These are phyloP conservation scores for Holtermanniella nyarrowii DNA, from an alignment of 768 basidiomycete genomes.

Conservation along the genomic window DNA sequence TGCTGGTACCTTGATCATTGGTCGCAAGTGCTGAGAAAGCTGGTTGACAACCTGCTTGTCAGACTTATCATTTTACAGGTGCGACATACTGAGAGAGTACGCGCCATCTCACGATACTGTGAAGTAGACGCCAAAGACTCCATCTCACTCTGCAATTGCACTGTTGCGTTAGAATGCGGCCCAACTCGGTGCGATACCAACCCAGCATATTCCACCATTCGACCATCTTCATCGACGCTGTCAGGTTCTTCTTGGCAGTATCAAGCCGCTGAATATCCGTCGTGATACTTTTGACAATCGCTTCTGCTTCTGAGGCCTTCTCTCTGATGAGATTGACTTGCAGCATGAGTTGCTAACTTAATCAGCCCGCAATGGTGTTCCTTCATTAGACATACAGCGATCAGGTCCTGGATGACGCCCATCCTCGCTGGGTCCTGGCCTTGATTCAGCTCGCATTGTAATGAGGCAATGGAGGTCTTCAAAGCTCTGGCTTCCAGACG, in stretches of 20 bases:
- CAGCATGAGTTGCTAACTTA: constrained; percentile 67
- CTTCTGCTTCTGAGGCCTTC: constrained; percentile 93
- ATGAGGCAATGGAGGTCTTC: constrained; percentile 58
- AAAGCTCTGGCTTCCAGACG: constrained; percentile 59
- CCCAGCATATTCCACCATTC: constrained; percentile 91
- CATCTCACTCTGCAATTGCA: constrained; percentile 69
- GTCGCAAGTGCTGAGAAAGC: constrained; percentile 67
- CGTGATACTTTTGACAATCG: constrained; percentile 88
- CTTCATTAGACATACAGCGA: constrained; percentile 77
- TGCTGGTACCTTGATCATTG: constrained; percentile 62
- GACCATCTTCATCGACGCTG: constrained; percentile 75
- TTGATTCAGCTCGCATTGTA: constrained; percentile 57
- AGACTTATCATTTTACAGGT: no score
- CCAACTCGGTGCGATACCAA: constrained; percentile 41
- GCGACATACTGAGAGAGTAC: constrained; percentile 63
- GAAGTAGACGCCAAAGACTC: constrained; percentile 66
- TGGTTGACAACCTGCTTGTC: constrained; percentile 68
- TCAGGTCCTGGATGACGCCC: constrained; percentile 89
- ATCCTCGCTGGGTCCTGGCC: constrained; percentile 84
- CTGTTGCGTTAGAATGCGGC: constrained; percentile 43
- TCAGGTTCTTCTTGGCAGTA: constrained; percentile 84
- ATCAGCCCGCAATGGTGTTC: background rate
- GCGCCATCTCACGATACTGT: constrained; percentile 71
- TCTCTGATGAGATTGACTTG: constrained; percentile 95
- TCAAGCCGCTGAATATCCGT: constrained; percentile 93